phyloP scores from a whole-genome alignment of 179 eudicot genomes.

The Spergularia azorica region DNA sequence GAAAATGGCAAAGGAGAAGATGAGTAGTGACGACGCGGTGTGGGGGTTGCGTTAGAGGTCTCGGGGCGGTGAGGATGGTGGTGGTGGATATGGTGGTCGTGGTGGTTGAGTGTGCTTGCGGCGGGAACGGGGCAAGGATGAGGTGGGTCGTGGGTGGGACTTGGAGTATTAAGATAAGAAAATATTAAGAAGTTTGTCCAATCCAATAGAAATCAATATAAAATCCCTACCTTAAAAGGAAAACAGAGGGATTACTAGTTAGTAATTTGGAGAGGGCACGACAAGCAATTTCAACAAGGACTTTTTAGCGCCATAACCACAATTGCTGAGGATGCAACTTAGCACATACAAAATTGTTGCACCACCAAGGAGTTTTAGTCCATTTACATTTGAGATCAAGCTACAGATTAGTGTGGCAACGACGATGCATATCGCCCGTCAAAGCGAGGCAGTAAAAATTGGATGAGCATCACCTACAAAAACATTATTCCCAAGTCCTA shows the following conservation, averaged over 20 bases:
- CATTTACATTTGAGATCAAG: slow-evolving; percentile 9
- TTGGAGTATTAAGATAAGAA: too few relatives aligned
- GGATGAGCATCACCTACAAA: slow-evolving; percentile 18
- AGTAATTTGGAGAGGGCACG: not conserved
- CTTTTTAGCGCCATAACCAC: not conserved
- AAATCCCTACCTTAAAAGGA: too few relatives aligned
- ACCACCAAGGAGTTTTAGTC: slow-evolving; percentile 13
- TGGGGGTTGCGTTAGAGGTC: too few relatives aligned
- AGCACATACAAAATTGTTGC: slow-evolving; percentile 43
- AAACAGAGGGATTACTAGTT: not conserved
- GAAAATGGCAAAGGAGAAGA: too few relatives aligned
- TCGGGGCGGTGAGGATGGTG: too few relatives aligned
- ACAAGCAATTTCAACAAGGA: not conserved
- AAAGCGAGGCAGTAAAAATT: not conserved
- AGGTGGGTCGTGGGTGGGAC: too few relatives aligned
- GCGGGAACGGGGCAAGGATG: too few relatives aligned
- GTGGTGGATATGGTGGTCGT: too few relatives aligned
- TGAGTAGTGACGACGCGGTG: too few relatives aligned
- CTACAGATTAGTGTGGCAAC: not conserved
- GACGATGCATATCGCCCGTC: not conserved
- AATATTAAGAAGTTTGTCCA: too few relatives aligned
- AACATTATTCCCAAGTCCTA: not conserved
- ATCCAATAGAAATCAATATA: too few relatives aligned
- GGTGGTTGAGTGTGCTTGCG: too few relatives aligned
- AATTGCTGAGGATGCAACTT: slow-evolving; percentile 21